phyloP scores from a whole-genome alignment of 495 filamentous ascomycete genomes.

The Podospora appendiculata region DNA sequence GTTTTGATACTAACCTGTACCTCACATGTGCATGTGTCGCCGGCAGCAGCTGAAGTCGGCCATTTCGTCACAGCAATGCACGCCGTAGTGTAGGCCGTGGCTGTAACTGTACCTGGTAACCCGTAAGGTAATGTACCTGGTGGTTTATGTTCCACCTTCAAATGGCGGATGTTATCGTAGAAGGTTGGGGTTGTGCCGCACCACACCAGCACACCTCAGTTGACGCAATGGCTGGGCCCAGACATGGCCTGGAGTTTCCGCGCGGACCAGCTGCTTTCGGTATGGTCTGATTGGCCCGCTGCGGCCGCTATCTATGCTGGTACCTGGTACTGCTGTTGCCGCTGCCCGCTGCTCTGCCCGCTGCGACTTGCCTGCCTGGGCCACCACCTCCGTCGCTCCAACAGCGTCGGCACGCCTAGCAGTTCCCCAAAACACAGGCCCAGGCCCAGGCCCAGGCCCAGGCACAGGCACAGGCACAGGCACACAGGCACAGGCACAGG shows the following conservation, averaged over 20 bases:
- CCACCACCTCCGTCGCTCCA: not conserved
- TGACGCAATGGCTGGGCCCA: not conserved
- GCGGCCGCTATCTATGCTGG: not conserved
- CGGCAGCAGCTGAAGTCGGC: no score
- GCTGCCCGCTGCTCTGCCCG: not conserved
- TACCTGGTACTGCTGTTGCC: not conserved
- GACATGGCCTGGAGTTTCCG: not conserved
- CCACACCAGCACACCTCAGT: no score
- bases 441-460: not conserved
- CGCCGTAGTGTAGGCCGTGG: no score
- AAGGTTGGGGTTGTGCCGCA: no score
- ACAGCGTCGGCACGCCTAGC: not conserved
- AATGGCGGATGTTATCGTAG: no score
- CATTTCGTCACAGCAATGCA: no score
- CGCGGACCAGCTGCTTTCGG: not conserved
- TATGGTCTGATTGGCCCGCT: not conserved
- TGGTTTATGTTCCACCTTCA: no score
- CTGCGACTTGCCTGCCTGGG: not conserved
- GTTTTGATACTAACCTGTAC: no score
- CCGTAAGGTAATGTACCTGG: no score
- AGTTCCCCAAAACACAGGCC: slow-evolving; percentile 3
- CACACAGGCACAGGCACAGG: no score
- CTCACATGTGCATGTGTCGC: no score
- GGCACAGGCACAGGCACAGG: not conserved
- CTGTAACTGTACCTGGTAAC: no score